A percentile compares a stretch with the other conserved stretches of the same genome.
Conservation (phyloP, 768 basidiomycete species). For the Dendrothele bispora region DNA sequence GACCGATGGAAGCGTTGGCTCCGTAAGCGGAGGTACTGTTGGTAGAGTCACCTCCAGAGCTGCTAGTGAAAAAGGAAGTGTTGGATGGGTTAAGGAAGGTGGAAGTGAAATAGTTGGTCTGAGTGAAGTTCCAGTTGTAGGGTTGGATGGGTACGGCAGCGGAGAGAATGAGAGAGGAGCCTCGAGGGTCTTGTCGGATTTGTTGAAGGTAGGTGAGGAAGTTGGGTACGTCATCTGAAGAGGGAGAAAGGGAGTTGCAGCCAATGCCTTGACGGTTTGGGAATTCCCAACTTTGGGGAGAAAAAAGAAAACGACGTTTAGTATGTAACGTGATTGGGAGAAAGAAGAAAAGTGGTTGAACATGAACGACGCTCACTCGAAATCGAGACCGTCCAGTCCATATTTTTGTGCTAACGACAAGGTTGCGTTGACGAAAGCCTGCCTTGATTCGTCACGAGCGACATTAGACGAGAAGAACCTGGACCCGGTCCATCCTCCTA, state of each 20-base stretch:
- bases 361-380: constrained; percentile 24
- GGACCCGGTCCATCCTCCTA: constrained; percentile 77
- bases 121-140: constrained; percentile 46
- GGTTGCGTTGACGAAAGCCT: constrained; percentile 61
- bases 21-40: constrained; percentile 57
- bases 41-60: too few species aligned
- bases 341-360: background rate
- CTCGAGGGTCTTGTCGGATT: constrained; percentile 54
- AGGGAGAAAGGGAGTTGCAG: constrained; percentile 59
- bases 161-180: constrained; percentile 54
- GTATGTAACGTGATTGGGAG: background rate
- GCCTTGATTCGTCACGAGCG: constrained; percentile 55
- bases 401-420: constrained; percentile 47
- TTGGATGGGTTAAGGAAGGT: too few species aligned
- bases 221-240: constrained; percentile 62
- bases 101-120: too few species aligned
- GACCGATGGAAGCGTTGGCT: constrained; percentile 47
- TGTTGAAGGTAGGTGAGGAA: constrained; percentile 74
- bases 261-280: constrained; percentile 65
- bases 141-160: constrained; percentile 43
- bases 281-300: constrained; percentile 72
- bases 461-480: constrained; percentile 62
- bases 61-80: too few species aligned
- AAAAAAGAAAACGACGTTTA: background rate
- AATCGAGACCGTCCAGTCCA: constrained; percentile 55